These are phyloP conservation scores for Auxenochlorella pyrenoidosa DNA, from an alignment of 139 green algal species.

Conservation along the genomic window DNA sequence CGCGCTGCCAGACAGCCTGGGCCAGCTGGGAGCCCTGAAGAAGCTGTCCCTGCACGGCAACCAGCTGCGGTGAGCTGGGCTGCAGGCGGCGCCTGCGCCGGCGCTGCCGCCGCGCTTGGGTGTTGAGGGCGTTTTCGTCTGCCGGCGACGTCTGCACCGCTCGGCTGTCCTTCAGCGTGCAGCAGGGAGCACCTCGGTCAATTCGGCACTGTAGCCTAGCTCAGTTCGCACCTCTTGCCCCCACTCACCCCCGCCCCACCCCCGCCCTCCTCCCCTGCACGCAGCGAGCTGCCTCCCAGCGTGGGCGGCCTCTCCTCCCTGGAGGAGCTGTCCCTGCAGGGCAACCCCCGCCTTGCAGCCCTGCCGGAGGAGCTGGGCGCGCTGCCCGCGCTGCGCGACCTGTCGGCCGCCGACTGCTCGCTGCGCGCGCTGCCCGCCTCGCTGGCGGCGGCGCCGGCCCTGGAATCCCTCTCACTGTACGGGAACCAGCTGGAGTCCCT, in stretches of 20 bases:
- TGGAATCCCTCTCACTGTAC: slow-evolving; percentile 53
- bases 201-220: no score
- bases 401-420: slow-evolving; percentile 63
- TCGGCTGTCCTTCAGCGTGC: no score
- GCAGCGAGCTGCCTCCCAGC: slow-evolving; percentile 44
- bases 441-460: slow-evolving; percentile 7
- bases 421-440: slow-evolving; percentile 40
- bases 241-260: not conserved
- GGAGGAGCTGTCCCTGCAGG: slow-evolving; percentile 69
- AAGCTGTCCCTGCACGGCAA: slow-evolving; percentile 71
- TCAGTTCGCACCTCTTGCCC: not conserved
- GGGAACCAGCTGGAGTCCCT: slow-evolving; percentile 59
- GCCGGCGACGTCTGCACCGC: no score
- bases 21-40: slow-evolving; percentile 50
- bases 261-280: not conserved
- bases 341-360: slow-evolving; percentile 60
- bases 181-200: no score
- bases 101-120: not conserved
- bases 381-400: slow-evolving; percentile 48
- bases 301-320: slow-evolving; percentile 50
- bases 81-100: no score
- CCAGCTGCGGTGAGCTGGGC: slow-evolving; percentile 26
- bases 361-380: slow-evolving; percentile 52
- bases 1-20: slow-evolving; percentile 60
- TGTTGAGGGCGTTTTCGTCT: no score